Percentiles rank a stretch among this genome's conserved stretches.
Evolutionary conservation across 2,329 filamentous ascomycete genomes (phyloP).

Genomic region (Colletotrichum sidae): DNA sequence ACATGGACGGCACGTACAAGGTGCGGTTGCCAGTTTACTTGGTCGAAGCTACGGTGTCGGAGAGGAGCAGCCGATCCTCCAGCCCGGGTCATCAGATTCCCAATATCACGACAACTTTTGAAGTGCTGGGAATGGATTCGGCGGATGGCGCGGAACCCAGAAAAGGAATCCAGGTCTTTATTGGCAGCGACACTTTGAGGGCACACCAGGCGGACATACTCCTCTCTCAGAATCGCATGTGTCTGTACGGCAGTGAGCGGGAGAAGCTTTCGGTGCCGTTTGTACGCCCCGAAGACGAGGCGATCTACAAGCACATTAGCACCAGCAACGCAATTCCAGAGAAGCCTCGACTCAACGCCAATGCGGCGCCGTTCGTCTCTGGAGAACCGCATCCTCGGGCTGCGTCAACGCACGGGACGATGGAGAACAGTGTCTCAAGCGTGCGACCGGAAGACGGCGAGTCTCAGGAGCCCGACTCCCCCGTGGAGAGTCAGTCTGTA

Average conservation of each 20-base stretch:
- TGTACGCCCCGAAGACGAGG: conserved; percentile 90
- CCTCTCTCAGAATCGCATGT: conserved; percentile 91
- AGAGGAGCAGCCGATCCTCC: conserved; percentile 76
- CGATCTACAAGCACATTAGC: conserved; percentile 80
- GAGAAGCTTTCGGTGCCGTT: conserved; percentile 92
- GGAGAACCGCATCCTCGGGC: conserved; percentile 47
- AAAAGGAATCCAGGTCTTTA: conserved; percentile 82
- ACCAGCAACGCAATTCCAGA: conserved; percentile 69
- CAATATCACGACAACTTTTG: conserved; percentile 82
- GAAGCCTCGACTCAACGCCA: conserved; percentile 70
- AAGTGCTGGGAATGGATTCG: conserved; percentile 72
- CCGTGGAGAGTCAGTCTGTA: conserved; percentile 49
- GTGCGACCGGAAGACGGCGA: conserved; percentile 45
- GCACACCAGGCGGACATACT: conserved; percentile 90
- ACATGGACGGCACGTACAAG: conserved; percentile 73
- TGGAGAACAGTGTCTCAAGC: conserved; percentile 40
- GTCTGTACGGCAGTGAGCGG: conserved; percentile 85
- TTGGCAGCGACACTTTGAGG: conserved; percentile 89
- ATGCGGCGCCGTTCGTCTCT: conserved; percentile 55
- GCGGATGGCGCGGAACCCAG: conserved; percentile 61
- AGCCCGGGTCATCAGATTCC: conserved; percentile 85
- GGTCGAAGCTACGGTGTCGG: conserved; percentile 87
- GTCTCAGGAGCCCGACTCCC: conserved; percentile 47
- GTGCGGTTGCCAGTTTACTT: conserved; percentile 88
- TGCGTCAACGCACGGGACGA: conserved; percentile 36